Percentiles rank a stretch among this genome's conserved stretches.
Evolutionary conservation across 2,329 filamentous ascomycete genomes (phyloP).

Genomic region (Cladosporium oxysporum): DNA sequence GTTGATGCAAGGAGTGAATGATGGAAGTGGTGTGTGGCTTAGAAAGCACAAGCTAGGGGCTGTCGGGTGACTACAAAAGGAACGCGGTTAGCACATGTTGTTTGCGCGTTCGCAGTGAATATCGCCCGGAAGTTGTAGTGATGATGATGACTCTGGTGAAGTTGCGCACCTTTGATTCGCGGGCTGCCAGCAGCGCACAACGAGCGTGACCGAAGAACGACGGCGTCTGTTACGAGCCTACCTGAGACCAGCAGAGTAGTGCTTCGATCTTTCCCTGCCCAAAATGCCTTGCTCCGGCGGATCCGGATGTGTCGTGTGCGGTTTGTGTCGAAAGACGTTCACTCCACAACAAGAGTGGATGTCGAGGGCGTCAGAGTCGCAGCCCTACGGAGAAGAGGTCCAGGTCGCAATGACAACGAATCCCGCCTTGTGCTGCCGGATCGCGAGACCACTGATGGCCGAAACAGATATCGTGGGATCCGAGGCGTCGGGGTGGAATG

Average conservation of each 20-base stretch:
- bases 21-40: slow-evolving; percentile 7
- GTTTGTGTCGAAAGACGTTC: not conserved
- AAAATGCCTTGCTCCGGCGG: not conserved
- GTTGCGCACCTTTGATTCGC: slow-evolving; percentile 21
- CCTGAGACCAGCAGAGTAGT: slow-evolving; percentile 15
- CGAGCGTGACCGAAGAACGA: slow-evolving; percentile 4
- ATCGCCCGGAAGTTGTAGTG: not conserved
- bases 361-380: slow-evolving; percentile 3
- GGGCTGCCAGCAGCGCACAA: slow-evolving; percentile 25
- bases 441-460: slow-evolving; percentile 2
- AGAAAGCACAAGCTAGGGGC: not conserved
- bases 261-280: not conserved
- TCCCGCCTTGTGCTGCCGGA: not conserved
- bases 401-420: slow-evolving; percentile 12
- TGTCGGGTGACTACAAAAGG: slow-evolving; percentile 12
- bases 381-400: not conserved
- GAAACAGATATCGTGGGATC: slow-evolving; percentile 8
- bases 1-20: slow-evolving; percentile 26
- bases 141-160: not conserved
- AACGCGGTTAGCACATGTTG: slow-evolving; percentile 5
- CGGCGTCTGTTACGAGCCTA: slow-evolving; percentile 16
- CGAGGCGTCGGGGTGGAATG: slow-evolving; percentile 16
- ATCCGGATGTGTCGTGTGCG: not conserved
- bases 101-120: slow-evolving; percentile 2
- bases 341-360: slow-evolving; percentile 8